phyloP scores from a whole-genome alignment of 768 basidiomycete genomes.

The Naganishia vaughanmartiniae region DNA sequence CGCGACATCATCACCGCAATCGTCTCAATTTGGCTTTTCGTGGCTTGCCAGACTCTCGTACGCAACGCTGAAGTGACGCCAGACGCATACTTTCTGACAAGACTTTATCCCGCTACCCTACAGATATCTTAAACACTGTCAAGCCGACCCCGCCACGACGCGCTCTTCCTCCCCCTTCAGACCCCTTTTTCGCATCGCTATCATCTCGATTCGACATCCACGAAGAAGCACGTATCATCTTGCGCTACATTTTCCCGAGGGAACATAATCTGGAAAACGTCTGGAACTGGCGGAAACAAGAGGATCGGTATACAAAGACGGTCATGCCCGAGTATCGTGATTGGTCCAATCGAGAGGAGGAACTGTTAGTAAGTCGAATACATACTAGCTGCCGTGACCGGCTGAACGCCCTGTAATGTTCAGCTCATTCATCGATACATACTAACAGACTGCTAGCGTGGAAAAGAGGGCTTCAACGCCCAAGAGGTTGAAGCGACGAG shows the following conservation, averaged over 20 bases:
- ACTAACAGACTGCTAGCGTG: not conserved
- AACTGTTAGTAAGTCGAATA: conserved; percentile 20
- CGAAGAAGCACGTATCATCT: conserved; percentile 58
- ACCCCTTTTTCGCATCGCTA: conserved; percentile 35
- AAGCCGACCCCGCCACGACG: conserved; percentile 53
- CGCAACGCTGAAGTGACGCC: not conserved
- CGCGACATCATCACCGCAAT: not conserved
- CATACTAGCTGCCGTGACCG: conserved; percentile 14
- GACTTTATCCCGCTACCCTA: too few species aligned
- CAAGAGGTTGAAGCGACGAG: not conserved
- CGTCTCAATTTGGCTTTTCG: not conserved
- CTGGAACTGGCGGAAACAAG: conserved; percentile 45
- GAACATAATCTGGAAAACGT: conserved; percentile 68
- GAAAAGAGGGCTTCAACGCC: conserved; percentile 20
- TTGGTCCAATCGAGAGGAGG: conserved; percentile 50
- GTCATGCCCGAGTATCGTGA: conserved; percentile 55
- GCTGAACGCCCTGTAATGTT: not conserved
- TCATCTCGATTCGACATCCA: conserved; percentile 53
- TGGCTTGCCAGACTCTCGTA: conserved; percentile 5
- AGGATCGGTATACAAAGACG: conserved; percentile 23
- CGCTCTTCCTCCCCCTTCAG: conserved; percentile 49
- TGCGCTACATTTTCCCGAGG: conserved; percentile 81
- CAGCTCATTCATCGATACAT: not conserved
- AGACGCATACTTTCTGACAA: not conserved
- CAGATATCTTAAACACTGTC: conserved; percentile 65